Evolutionary conservation across 441 rosid species (phyloP).

Genomic region (Gossypium lobatum): DNA sequence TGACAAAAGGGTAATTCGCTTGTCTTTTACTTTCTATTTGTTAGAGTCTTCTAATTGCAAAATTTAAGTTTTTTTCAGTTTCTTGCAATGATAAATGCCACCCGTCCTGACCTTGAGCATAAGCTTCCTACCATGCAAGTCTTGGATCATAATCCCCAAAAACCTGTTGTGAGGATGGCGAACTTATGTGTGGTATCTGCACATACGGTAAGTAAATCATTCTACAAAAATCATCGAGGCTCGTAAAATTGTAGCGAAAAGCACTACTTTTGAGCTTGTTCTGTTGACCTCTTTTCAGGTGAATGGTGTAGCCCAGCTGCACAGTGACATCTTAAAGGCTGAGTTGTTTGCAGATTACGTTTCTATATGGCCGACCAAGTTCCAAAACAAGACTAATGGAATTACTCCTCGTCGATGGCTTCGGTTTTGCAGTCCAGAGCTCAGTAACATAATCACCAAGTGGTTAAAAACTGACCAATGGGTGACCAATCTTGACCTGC

Average conservation of each 20-base stretch:
- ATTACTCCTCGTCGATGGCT: slow-evolving; percentile 98
- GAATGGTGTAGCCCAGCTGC: slow-evolving; percentile 97
- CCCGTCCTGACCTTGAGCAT: slow-evolving; percentile 63
- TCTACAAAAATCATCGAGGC: neutral
- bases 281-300: slow-evolving; percentile 45
- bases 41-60: slow-evolving; percentile 13
- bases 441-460: slow-evolving; percentile 83
- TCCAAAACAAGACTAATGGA: slow-evolving; percentile 96
- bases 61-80: slow-evolving; percentile 45
- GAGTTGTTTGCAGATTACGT: slow-evolving; percentile 92
- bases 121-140: slow-evolving; percentile 72
- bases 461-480: slow-evolving; percentile 88
- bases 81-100: slow-evolving; percentile 45
- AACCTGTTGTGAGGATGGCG: slow-evolving; percentile 98
- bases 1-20: slow-evolving; percentile 68
- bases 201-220: slow-evolving; percentile 59
- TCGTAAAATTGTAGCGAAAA: neutral
- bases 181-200: slow-evolving; percentile 89
- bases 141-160: slow-evolving; percentile 83
- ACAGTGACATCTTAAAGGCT: slow-evolving; percentile 86
- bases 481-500: slow-evolving; percentile 85
- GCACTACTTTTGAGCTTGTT: neutral
- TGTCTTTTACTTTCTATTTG: neutral
- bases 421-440: slow-evolving; percentile 92
- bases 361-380: slow-evolving; percentile 87